Base-by-base conservation (phyloP, 768 basidiomycete species). In the Xerocomus potaroensis region DNA sequence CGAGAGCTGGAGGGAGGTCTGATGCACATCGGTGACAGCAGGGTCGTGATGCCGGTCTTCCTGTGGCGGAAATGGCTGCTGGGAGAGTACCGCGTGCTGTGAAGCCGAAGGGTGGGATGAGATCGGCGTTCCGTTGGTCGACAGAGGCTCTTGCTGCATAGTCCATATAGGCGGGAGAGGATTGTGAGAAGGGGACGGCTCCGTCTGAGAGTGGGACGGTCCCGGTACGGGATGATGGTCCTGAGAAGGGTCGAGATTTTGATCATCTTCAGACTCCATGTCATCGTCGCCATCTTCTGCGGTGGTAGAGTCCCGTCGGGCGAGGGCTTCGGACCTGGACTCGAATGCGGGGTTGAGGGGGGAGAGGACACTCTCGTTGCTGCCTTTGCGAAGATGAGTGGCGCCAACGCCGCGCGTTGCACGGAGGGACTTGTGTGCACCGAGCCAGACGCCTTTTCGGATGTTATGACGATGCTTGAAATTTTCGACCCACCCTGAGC, bases 401-500 rank as follows among this genome's bases (percentile, higher is more conserved):
- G 55, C 54, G 11, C 67, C 62, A 4, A 64, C 56, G 32, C 59
- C 63, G 41, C 64, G 66, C 35, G 62, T 44, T 16, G 61, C 58
- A 46, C 68, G 66, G 30, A 61, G 54, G 43, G 60, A 60, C 36
- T 65, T 69, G 43, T 70, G 74, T 24, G 62, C 61, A 22, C 74
- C 72, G 16, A 64, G 68, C 76, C 77, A 83, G 16, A 76, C 67
- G 1, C 87, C 88, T 19, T 78, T 77, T 34, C 80, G 76, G 50
- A 94, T 87, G 48, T 80, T 80, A 53, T 86, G 79, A 27, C 91
- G 82, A 56, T 79, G 77, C 69, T 92, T 93, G 73, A 92, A 94
- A 63, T 90, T 90, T 62, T 93, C 90, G 44, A 94, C 76, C 91
- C 91, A 94, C 4, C 90, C 89, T 9, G 85, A 81, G 60, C 84